phyloP scores from a whole-genome alignment of 495 filamentous ascomycete species.

The Rhypophila decipiens region DNA sequence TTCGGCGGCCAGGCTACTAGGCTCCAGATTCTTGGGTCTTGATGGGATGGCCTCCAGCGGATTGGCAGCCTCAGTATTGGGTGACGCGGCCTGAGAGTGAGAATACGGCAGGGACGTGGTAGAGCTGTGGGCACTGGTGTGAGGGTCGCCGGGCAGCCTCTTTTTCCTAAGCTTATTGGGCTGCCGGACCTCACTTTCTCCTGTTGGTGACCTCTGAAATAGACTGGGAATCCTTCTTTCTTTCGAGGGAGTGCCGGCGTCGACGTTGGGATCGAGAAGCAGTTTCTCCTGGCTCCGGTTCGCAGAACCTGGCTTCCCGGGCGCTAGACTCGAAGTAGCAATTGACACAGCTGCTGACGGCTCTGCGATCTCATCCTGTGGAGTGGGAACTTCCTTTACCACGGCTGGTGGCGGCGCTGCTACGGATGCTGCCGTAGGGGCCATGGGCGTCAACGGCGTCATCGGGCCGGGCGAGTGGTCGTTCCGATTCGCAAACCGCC shows the following conservation, averaged over 20 bases:
- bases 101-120: conserved; percentile 60
- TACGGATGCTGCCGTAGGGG: conserved; percentile 7
- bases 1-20: too few species aligned
- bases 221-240: conserved; percentile 63
- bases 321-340: conserved; percentile 7
- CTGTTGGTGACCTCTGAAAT: conserved; percentile 61
- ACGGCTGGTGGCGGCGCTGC: conserved; percentile 19
- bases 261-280: conserved; percentile 33
- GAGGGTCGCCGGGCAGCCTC: conserved; percentile 62
- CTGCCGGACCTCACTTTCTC: conserved; percentile 57
- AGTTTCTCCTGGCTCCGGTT: conserved; percentile 47
- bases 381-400: conserved; percentile 21
- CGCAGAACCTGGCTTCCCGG: conserved; percentile 12
- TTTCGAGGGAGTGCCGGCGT: conserved; percentile 55
- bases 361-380: conserved; percentile 10
- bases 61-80: conserved; percentile 28
- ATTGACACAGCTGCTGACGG: conserved; percentile 7
- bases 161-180: conserved; percentile 87
- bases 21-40: conserved; percentile 19
- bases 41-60: conserved; percentile 30
- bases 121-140: conserved; percentile 81
- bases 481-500: conserved; percentile 36
- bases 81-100: conserved; percentile 31
- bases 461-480: conserved; percentile 26
- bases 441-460: conserved; percentile 25